Percentiles rank a stretch among this genome's conserved stretches.
Evolutionary conservation across 2,329 filamentous ascomycete species (phyloP).

Genomic region (Neofusicoccum cordaticola): DNA sequence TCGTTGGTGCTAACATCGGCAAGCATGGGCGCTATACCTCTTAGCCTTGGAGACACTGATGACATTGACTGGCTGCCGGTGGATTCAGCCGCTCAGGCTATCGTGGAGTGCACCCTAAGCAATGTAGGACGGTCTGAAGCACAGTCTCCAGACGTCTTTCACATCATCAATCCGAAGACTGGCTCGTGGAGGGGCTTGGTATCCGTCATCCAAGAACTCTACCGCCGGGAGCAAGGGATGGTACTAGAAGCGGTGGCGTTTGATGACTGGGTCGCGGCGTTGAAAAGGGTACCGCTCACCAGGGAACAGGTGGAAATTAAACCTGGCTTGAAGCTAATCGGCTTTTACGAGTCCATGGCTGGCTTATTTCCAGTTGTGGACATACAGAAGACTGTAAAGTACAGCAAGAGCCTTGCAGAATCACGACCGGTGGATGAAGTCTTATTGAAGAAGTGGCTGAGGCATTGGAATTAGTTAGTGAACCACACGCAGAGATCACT

Average conservation of each 20-base stretch:
- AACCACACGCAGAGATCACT: no score
- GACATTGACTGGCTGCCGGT: conserved; percentile 28
- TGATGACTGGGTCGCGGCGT: conserved; percentile 12
- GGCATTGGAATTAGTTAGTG: background rate
- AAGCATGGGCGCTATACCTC: conserved; percentile 22
- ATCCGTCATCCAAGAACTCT: background rate
- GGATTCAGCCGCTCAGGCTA: conserved; percentile 4
- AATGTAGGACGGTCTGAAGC: background rate
- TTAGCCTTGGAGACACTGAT: conserved; percentile 20
- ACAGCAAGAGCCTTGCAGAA: background rate
- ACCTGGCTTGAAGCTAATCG: conserved; percentile 20
- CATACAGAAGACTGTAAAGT: background rate
- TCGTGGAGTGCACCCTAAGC: background rate
- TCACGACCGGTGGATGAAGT: conserved; percentile 1
- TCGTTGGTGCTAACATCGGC: conserved; percentile 24
- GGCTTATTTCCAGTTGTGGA: background rate
- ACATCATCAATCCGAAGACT: conserved; percentile 16
- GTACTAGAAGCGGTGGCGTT: conserved; percentile 3
- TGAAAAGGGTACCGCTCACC: conserved; percentile 15
- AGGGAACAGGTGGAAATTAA: conserved; percentile 13
- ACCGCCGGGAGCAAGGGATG: background rate
- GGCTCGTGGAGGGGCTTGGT: conserved; percentile 13
- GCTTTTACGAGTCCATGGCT: conserved; percentile 18
- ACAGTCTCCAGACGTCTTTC: conserved; percentile 3
- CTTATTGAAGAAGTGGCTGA: conserved; percentile 11